Evolutionary conservation across 805 yeast genomes (phyloP).

Genomic region (Scheffersomyces stipitis): DNA sequence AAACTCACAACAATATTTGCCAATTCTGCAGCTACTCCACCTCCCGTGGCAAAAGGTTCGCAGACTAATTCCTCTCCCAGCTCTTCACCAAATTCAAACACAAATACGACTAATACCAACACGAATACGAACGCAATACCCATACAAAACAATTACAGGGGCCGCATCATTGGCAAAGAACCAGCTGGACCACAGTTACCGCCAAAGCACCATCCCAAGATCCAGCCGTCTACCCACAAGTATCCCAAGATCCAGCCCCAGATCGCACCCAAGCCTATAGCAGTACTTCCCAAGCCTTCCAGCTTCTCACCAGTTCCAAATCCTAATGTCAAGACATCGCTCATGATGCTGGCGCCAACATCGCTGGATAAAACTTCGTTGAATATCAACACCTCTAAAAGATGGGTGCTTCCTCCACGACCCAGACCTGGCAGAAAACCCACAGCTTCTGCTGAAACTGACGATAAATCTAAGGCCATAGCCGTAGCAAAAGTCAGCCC

Average conservation of each 20-base stretch:
- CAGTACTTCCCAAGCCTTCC: constrained; percentile 28
- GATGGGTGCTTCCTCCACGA: constrained; percentile 43
- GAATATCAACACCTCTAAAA: constrained; percentile 37
- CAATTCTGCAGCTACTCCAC: not conserved
- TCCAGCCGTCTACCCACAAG: constrained; percentile 21
- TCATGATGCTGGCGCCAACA: constrained; percentile 12
- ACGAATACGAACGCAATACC: not conserved
- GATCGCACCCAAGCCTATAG: constrained; percentile 38
- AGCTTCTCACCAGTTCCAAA: constrained; percentile 15
- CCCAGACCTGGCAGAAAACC: constrained; percentile 46
- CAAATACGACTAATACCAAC: not conserved
- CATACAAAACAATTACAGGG: not conserved
- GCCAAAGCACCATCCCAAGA: constrained; percentile 1
- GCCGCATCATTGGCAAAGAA: too few relatives aligned
- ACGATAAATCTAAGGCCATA: not conserved
- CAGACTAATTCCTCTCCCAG: not conserved
- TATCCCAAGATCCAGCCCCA: constrained; percentile 40
- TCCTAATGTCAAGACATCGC: constrained; percentile 12
- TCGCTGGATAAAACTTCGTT: constrained; percentile 13
- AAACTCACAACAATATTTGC: not conserved
- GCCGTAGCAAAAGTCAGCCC: constrained; percentile 4
- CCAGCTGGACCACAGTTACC: not conserved
- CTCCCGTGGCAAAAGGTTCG: not conserved
- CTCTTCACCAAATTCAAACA: not conserved
- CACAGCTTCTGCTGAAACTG: constrained; percentile 5